Conservation (phyloP, 2,329 filamentous ascomycete species). For the Podosphaera fusca region DNA sequence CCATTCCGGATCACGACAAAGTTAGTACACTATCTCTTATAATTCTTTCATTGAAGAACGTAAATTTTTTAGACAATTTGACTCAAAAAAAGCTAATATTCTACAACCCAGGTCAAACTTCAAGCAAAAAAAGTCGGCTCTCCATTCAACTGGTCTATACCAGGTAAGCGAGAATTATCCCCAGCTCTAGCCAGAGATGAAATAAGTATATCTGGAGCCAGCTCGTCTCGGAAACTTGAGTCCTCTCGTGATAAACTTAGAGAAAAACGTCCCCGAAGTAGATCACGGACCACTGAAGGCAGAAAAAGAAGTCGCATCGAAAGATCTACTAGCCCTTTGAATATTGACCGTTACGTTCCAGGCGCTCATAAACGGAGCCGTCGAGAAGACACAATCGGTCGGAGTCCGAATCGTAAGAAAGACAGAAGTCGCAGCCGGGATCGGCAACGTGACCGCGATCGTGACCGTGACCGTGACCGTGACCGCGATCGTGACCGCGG, state of each 20-base stretch:
- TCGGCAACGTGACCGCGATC: slow-evolving; percentile 6
- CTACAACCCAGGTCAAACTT: slow-evolving; percentile 37
- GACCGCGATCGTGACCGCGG: slow-evolving; percentile 5
- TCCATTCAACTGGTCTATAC: slow-evolving; percentile 24
- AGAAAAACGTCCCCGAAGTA: slow-evolving; percentile 16
- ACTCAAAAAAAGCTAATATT: slow-evolving; percentile 21
- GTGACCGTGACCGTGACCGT: slow-evolving; percentile 5
- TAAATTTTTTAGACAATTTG: no score
- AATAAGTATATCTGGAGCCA: no score
- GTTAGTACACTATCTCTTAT: slow-evolving; percentile 3
- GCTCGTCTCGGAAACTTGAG: slow-evolving; percentile 9
- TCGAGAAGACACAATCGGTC: slow-evolving; percentile 7
- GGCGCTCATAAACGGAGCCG: slow-evolving; percentile 8
- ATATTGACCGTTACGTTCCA: slow-evolving; percentile 17
- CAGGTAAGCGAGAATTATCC: neutral
- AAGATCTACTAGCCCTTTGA: slow-evolving; percentile 14
- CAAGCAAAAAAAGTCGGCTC: slow-evolving; percentile 27
- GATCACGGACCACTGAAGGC: slow-evolving; percentile 8
- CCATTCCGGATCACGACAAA: slow-evolving; percentile 5
- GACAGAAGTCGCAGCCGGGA: slow-evolving; percentile 11
- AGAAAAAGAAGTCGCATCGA: slow-evolving; percentile 13
- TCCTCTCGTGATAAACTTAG: slow-evolving; percentile 13
- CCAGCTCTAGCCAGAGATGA: slow-evolving; percentile 5
- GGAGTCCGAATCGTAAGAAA: slow-evolving; percentile 9
- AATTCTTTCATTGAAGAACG: no score